A percentile compares a stretch with the other conserved stretches of the same genome.
phyloP scores from a whole-genome alignment of 208 protist genomes.

The Acanthamoeba culbertsoni region DNA sequence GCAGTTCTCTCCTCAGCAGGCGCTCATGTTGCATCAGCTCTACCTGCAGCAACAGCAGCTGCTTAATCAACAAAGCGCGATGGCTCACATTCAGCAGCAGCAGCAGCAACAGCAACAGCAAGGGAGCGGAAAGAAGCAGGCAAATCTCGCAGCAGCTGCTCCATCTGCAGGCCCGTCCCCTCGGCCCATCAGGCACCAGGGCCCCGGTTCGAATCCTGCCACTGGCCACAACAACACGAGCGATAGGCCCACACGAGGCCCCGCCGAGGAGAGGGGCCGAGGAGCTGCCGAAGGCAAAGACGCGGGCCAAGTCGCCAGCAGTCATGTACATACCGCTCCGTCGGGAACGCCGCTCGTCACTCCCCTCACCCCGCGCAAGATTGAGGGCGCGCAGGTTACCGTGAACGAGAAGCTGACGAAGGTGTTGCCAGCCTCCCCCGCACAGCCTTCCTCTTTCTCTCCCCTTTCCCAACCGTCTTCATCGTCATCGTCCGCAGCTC shows the following conservation, averaged over 20 bases:
- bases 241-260: neutral
- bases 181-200: no score
- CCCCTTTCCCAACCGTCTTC: neutral
- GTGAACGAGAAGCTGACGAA: neutral
- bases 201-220: no score
- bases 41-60: neutral
- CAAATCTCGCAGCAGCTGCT: neutral
- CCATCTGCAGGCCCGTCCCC: no score
- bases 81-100: neutral
- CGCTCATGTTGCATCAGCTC: neutral
- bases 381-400: neutral
- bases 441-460: neutral
- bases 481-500: neutral
- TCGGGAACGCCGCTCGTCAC: neutral
- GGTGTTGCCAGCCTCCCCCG: neutral
- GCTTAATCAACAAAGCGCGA: neutral
- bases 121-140: neutral
- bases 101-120: neutral
- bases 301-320: neutral
- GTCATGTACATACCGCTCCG: neutral
- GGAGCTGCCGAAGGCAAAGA: neutral
- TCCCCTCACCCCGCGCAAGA: neutral
- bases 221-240: no score
- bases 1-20: neutral
- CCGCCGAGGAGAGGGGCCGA: neutral